Conservation (phyloP, 1,284 basidiomycete genomes). For the Puccinia hordei region DNA sequence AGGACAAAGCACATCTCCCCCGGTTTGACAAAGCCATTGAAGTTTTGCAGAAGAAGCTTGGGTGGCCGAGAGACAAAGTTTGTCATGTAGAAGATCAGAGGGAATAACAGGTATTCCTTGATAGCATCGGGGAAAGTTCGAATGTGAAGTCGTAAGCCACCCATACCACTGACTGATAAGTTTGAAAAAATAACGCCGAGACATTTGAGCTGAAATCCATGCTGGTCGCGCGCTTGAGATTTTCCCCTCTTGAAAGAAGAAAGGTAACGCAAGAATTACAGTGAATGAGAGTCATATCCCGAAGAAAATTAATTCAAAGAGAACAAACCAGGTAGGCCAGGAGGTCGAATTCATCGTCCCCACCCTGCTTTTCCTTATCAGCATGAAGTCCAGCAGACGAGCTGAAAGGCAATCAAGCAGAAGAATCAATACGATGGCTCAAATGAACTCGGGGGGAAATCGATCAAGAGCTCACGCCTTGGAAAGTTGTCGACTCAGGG, state of each 20-base stretch:
- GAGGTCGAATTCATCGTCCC: constrained; percentile 43
- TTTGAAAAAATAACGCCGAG: constrained; percentile 75
- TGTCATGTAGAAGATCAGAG: constrained; percentile 37
- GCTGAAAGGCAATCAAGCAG: not conserved
- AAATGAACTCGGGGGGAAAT: not conserved
- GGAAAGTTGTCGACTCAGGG: constrained; percentile 43
- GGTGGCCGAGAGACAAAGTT: constrained; percentile 53
- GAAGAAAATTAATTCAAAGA: not conserved
- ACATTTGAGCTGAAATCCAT: constrained; percentile 39
- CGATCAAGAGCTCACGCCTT: constrained; percentile 15
- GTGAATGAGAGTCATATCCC: not conserved
- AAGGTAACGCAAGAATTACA: not conserved
- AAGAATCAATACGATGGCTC: not conserved
- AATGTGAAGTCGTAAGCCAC: constrained; percentile 63
- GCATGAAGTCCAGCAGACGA: not conserved
- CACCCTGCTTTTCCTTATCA: constrained; percentile 34
- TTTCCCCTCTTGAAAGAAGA: constrained; percentile 23
- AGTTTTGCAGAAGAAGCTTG: constrained; percentile 56
- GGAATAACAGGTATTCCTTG: constrained; percentile 52
- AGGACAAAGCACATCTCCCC: constrained; percentile 71
- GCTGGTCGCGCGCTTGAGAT: constrained; percentile 28
- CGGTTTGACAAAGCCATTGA: constrained; percentile 58
- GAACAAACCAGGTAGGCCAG: constrained; percentile 36
- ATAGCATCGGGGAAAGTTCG: constrained; percentile 65
- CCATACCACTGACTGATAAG: constrained; percentile 71